Evolutionary conservation across 768 basidiomycete species (phyloP).

Genomic region (Mycena metata): DNA sequence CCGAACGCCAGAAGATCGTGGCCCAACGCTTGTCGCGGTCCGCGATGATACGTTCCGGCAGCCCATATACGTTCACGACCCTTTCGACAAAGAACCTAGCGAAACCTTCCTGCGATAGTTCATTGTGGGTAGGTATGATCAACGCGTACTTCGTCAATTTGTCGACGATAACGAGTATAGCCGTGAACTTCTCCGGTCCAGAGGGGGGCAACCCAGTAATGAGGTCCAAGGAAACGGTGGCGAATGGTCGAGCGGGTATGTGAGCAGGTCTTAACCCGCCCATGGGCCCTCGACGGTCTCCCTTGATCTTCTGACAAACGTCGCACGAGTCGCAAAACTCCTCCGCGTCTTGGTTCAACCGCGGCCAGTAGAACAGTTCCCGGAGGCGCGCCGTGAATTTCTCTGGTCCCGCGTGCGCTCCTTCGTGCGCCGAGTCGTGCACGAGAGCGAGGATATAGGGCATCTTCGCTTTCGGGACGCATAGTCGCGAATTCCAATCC

Average conservation of each 20-base stretch:
- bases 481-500: conserved; percentile 6
- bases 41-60: conserved; percentile 19
- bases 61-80: conserved; percentile 14
- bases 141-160: conserved; percentile 50
- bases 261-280: background rate
- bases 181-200: too few relatives aligned
- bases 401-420: background rate
- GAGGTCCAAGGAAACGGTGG: conserved; percentile 18
- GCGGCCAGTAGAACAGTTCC: conserved; percentile 1
- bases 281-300: background rate
- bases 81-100: conserved; percentile 25
- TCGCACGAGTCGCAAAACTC: background rate
- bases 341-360: background rate
- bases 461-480: background rate
- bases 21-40: conserved; percentile 29
- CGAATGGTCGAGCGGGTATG: conserved; percentile 6
- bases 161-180: conserved; percentile 46
- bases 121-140: conserved; percentile 45
- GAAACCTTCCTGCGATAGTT: conserved; percentile 25
- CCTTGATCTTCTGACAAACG: conserved; percentile 16
- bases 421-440: background rate
- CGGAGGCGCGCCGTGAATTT: background rate
- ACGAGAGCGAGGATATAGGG: conserved; percentile 14
- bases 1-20: conserved; percentile 35
- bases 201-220: too few relatives aligned